Percentiles rank a stretch among this genome's conserved stretches.
phyloP scores from a whole-genome alignment of 768 basidiomycete species.

The Lentinula sp. region DNA sequence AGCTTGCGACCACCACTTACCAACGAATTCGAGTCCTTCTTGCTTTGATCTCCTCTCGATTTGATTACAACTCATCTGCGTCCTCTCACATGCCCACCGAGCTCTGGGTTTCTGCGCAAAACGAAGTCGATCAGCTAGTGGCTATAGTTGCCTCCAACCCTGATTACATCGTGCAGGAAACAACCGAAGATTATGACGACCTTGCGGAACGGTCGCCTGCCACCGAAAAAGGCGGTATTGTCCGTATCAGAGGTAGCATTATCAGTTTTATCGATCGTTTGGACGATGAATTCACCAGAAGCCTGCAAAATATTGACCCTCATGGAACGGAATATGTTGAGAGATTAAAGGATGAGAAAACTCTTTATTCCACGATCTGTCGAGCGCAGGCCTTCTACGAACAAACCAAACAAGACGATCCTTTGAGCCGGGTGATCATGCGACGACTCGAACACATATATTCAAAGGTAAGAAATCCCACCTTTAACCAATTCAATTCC shows the following conservation, averaged over 20 bases:
- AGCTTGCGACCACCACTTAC: conserved; percentile 83
- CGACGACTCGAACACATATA: conserved; percentile 96
- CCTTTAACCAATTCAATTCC: too few relatives aligned
- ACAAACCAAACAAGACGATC: conserved; percentile 67
- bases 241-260: conserved; percentile 89
- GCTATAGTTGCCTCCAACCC: conserved; percentile 66
- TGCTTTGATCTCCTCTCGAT: conserved; percentile 88
- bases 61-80: conserved; percentile 92
- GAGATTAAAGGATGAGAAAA: conserved; percentile 92
- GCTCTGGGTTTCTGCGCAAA: conserved; percentile 82
- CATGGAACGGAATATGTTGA: conserved; percentile 99
- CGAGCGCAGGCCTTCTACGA: conserved; percentile 92
- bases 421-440: conserved; percentile 86
- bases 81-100: conserved; percentile 88
- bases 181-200: conserved; percentile 90
- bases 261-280: conserved; percentile 95
- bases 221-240: conserved; percentile 62
- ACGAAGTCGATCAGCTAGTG: conserved; percentile 85
- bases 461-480: conserved; percentile 67
- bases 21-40: conserved; percentile 93
- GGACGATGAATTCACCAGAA: conserved; percentile 97
- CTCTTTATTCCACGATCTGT: conserved; percentile 89
- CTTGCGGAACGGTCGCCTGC: conserved; percentile 74
- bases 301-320: conserved; percentile 95
- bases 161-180: conserved; percentile 80